Conservation (phyloP, 176 grass and related monocot species). For the Raddia distichophylla region DNA sequence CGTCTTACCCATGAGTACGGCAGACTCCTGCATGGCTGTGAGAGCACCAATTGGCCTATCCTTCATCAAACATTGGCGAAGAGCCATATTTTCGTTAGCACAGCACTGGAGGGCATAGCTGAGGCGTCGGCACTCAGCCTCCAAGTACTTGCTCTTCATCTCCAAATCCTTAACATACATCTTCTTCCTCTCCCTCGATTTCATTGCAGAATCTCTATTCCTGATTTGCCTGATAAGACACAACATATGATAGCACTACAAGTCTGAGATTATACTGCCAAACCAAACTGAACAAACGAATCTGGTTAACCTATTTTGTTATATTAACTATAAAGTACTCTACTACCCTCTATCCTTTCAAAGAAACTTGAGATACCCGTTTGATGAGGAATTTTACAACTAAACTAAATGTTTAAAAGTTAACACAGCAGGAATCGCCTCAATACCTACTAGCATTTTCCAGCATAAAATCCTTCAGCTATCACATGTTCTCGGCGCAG, state of each 20-base stretch:
- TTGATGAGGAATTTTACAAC: too few relatives aligned
- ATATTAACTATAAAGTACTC: too few relatives aligned
- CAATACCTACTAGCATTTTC: too few relatives aligned
- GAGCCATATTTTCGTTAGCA: conserved; percentile 73
- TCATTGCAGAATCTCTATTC: conserved; percentile 92
- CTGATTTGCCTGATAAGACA: conserved; percentile 72
- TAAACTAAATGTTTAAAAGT: too few relatives aligned
- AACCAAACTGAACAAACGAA: background rate
- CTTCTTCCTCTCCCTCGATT: conserved; percentile 98
- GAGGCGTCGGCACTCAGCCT: conserved; percentile 77
- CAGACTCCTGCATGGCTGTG: conserved; percentile 91
- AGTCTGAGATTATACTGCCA: background rate
- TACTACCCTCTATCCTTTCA: too few relatives aligned
- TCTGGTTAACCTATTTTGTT: background rate
- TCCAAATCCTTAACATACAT: conserved; percentile 80
- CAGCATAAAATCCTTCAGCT: too few relatives aligned
- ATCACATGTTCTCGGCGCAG: too few relatives aligned
- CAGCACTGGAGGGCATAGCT: conserved; percentile 82
- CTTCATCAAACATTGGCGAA: conserved; percentile 73
- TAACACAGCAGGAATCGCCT: too few relatives aligned
- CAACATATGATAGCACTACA: background rate
- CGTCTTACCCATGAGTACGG: conserved; percentile 91
- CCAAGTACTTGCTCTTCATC: conserved; percentile 77
- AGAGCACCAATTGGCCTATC: conserved; percentile 62
- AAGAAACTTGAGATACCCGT: too few relatives aligned